These are phyloP conservation scores for Pisolithus microcarpus DNA, from an alignment of 768 basidiomycete species.

Conservation along the genomic window DNA sequence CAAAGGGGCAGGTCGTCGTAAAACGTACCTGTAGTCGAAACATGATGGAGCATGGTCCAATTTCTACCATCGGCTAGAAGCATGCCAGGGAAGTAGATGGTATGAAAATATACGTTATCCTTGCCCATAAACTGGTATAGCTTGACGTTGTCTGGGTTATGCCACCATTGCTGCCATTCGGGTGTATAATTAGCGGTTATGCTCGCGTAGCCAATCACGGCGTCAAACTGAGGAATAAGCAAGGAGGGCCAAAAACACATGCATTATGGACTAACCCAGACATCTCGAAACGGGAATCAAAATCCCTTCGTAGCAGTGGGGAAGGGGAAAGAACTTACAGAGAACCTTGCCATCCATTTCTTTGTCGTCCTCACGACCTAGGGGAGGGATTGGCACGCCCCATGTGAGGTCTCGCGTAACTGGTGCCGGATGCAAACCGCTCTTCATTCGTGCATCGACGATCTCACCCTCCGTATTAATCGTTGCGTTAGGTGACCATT, in stretches of 20 bases:
- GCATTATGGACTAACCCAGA: constrained; percentile 66
- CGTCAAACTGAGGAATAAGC: constrained; percentile 69
- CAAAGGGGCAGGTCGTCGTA: not conserved
- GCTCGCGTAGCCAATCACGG: constrained; percentile 93
- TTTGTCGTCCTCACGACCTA: constrained; percentile 62
- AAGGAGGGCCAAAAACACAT: constrained; percentile 1
- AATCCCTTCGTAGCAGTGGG: not conserved
- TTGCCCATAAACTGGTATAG: constrained; percentile 99
- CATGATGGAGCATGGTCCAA: constrained; percentile 92
- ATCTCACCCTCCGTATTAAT: constrained; percentile 85
- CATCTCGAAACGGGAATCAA: constrained; percentile 46
- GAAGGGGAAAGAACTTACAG: constrained; percentile 50
- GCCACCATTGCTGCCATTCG: constrained; percentile 98
- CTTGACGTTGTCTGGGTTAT: constrained; percentile 79
- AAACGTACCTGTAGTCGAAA: constrained; percentile 83
- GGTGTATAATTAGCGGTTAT: constrained; percentile 93
- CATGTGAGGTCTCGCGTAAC: constrained; percentile 91
- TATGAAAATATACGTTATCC: constrained; percentile 98
- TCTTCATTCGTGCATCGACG: constrained; percentile 80
- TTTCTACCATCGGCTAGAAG: constrained; percentile 81
- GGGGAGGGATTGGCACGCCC: constrained; percentile 88
- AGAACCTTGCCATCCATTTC: constrained; percentile 94
- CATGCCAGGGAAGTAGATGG: constrained; percentile 88
- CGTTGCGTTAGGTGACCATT: constrained; percentile 90
- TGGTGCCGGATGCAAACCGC: constrained; percentile 81